phyloP scores from a whole-genome alignment of 106 monocot genomes.

The Allium cepa region DNA sequence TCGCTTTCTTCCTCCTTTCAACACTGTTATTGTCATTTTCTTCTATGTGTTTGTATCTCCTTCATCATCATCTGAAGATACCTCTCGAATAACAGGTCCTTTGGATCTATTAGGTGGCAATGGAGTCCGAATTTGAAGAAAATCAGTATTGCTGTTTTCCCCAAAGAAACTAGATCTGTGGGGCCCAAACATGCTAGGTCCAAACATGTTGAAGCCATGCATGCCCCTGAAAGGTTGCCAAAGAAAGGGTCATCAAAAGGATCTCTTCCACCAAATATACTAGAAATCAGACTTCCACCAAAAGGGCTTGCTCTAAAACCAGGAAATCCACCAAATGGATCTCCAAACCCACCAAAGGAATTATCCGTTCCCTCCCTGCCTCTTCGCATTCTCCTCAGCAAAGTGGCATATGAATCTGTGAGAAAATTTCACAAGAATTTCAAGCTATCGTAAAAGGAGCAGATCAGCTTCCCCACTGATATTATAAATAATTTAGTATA shows the following conservation, averaged over 20 bases:
- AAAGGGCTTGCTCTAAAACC: background rate
- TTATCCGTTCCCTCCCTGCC: conserved; percentile 8
- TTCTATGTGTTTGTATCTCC: conserved; percentile 6
- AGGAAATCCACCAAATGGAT: conserved; percentile 8
- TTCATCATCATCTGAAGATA: conserved; percentile 36
- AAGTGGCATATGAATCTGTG: background rate
- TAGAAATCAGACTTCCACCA: conserved; percentile 21
- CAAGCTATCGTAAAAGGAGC: too few relatives aligned
- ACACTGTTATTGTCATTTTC: background rate
- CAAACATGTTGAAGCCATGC: conserved; percentile 39
- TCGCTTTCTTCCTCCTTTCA: conserved; percentile 16
- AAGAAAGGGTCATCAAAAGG: conserved; percentile 65
- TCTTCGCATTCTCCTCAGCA: conserved; percentile 3
- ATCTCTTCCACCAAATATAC: conserved; percentile 43
- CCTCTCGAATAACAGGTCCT: conserved; percentile 58
- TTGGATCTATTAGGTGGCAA: conserved; percentile 23
- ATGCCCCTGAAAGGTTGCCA: conserved; percentile 26
- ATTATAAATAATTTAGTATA: too few relatives aligned
- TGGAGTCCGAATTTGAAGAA: conserved; percentile 29
- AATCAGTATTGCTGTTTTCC: conserved; percentile 23
- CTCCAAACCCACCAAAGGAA: conserved; percentile 2
- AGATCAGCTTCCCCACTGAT: too few relatives aligned
- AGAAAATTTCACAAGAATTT: background rate
- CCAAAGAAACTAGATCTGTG: conserved; percentile 14
- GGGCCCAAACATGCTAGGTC: conserved; percentile 21